These are phyloP conservation scores for Aureoboletus auriporus DNA, from an alignment of 768 basidiomycete genomes.

Conservation along the genomic window DNA sequence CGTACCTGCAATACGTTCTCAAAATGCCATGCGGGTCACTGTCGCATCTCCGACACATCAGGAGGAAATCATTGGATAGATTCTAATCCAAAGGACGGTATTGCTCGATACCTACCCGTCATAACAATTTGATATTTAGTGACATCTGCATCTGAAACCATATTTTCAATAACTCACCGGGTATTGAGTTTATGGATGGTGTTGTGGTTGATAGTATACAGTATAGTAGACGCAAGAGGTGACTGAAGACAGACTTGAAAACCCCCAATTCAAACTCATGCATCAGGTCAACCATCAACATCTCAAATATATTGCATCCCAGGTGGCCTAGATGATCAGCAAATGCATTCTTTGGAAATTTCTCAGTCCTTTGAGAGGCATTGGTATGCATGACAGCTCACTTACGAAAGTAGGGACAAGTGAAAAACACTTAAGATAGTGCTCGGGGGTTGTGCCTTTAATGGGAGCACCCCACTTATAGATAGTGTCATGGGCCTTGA, in stretches of 20 bases:
- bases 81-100: slow-evolving; percentile 20
- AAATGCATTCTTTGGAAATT: slow-evolving; percentile 32
- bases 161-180: slow-evolving; percentile 13
- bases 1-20: slow-evolving; percentile 41
- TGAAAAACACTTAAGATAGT: slow-evolving; percentile 6
- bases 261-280: slow-evolving; percentile 41
- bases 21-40: slow-evolving; percentile 36
- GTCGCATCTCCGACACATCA: slow-evolving; percentile 35
- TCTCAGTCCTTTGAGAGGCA: too few relatives aligned
- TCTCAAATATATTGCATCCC: slow-evolving; percentile 21
- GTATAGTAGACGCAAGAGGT: slow-evolving; percentile 32
- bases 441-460: slow-evolving; percentile 8
- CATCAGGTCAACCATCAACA: slow-evolving; percentile 34
- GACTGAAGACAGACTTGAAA: slow-evolving; percentile 35
- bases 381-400: not conserved
- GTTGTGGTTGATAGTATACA: slow-evolving; percentile 11
- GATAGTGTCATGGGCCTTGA: not conserved
- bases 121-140: slow-evolving; percentile 20
- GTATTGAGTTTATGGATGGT: slow-evolving; percentile 21
- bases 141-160: slow-evolving; percentile 8
- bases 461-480: slow-evolving; percentile 11
- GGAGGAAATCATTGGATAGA: slow-evolving; percentile 34
- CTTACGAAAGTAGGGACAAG: slow-evolving; percentile 12
- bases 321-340: slow-evolving; percentile 14
- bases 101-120: slow-evolving; percentile 11